phyloP scores from a whole-genome alignment of 345 rosid species.

The Sisymbrium altissimum region DNA sequence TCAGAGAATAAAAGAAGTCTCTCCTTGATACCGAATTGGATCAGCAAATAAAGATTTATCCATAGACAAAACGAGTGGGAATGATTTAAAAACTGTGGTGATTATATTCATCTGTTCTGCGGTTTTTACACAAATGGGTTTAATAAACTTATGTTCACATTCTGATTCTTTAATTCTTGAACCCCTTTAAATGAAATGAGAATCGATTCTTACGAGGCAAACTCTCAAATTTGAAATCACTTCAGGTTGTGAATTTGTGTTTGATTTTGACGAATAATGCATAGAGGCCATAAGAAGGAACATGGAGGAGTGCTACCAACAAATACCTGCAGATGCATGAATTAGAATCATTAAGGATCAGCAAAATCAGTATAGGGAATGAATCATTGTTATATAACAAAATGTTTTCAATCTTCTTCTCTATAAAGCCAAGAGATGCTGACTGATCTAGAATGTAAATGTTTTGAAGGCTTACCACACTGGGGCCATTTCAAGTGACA shows the following conservation, averaged over 20 bases:
- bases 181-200: not conserved
- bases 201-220: constrained; percentile 1
- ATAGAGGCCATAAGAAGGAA: constrained; percentile 56
- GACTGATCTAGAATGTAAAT: not conserved
- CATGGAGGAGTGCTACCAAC: constrained; percentile 48
- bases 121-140: not conserved
- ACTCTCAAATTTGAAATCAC: not conserved
- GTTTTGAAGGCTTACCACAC: constrained; percentile 44
- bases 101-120: not conserved
- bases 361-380: not conserved
- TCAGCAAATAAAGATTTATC: not conserved
- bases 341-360: not conserved
- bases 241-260: constrained; percentile 24
- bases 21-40: not conserved
- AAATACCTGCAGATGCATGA: constrained; percentile 45
- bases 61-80: not conserved
- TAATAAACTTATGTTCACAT: not conserved
- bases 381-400: not conserved
- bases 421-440: not conserved
- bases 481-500: constrained; percentile 54
- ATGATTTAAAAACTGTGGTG: not conserved
- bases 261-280: constrained; percentile 40
- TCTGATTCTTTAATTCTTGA: not conserved
- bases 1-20: not conserved
- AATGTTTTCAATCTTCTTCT: not conserved